Evolutionary conservation across 345 rosid genomes (phyloP).

Genomic region (Pistacia integerrima): DNA sequence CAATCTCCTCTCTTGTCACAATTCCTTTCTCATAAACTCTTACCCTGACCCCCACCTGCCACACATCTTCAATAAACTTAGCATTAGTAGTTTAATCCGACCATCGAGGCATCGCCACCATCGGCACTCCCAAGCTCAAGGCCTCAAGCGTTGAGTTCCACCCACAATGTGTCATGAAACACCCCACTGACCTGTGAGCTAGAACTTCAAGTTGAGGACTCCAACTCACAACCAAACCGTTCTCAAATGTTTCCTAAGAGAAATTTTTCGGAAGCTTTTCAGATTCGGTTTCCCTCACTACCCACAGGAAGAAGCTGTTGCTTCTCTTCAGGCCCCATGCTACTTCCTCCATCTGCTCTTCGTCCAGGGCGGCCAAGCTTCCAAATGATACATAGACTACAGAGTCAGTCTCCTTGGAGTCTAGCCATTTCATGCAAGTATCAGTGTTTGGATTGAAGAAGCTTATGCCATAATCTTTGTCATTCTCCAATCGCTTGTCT

Average conservation of each 20-base stretch:
- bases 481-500: conserved; percentile 30
- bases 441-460: conserved; percentile 33
- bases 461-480: conserved; percentile 35
- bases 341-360: conserved; percentile 54
- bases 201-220: conserved; percentile 54
- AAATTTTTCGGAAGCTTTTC: conserved; percentile 39
- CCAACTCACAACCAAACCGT: conserved; percentile 56
- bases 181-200: conserved; percentile 43
- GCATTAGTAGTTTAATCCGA: conserved; percentile 29
- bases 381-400: conserved; percentile 65
- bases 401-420: conserved; percentile 42
- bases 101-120: conserved; percentile 37
- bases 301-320: conserved; percentile 46
- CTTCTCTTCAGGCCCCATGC: conserved; percentile 44
- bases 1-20: conserved; percentile 48
- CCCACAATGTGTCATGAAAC: conserved; percentile 56
- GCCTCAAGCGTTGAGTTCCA: conserved; percentile 46
- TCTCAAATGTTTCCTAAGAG: conserved; percentile 30
- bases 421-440: conserved; percentile 48
- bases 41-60: conserved; percentile 39
- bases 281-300: conserved; percentile 56
- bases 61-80: conserved; percentile 42
- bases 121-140: conserved; percentile 25
- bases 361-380: conserved; percentile 45
- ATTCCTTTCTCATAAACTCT: conserved; percentile 33